A percentile compares a stretch with the other conserved stretches of the same genome.
phyloP scores from a whole-genome alignment of 495 filamentous ascomycete genomes.

The Amphirosellinia nigrospora region DNA sequence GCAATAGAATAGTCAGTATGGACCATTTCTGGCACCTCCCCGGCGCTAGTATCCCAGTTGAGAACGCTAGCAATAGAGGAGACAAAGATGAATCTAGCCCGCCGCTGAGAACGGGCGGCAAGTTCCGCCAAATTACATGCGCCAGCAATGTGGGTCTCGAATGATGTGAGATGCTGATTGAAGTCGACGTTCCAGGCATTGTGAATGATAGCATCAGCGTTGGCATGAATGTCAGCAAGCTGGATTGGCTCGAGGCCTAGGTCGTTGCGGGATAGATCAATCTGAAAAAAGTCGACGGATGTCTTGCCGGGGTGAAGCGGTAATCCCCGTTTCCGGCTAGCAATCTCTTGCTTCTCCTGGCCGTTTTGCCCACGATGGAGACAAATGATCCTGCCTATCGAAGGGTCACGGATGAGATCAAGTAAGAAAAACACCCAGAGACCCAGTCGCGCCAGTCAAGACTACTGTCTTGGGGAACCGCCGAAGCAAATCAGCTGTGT shows the following conservation, averaged over 20 bases:
- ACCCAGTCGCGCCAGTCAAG: neutral
- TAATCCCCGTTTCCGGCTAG: neutral
- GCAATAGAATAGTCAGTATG: neutral
- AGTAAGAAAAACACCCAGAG: neutral
- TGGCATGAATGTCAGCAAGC: neutral
- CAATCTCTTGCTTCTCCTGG: neutral
- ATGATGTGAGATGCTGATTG: constrained; percentile 9
- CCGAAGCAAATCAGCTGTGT: neutral
- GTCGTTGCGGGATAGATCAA: neutral
- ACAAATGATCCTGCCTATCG: neutral
- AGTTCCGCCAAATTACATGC: neutral
- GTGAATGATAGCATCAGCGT: neutral
- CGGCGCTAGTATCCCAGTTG: neutral
- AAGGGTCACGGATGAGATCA: neutral
- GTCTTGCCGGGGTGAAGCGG: neutral
- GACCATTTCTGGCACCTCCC: constrained; percentile 1
- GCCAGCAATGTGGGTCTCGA: constrained; percentile 5
- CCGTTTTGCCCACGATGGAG: neutral
- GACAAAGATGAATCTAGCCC: neutral
- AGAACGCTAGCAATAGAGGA: neutral
- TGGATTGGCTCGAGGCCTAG: neutral
- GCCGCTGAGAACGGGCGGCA: constrained; percentile 2
- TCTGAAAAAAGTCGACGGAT: neutral
- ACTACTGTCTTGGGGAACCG: constrained; percentile 2
- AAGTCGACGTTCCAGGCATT: neutral